Conservation (phyloP, 768 basidiomycete species). For the Suillus americanus region DNA sequence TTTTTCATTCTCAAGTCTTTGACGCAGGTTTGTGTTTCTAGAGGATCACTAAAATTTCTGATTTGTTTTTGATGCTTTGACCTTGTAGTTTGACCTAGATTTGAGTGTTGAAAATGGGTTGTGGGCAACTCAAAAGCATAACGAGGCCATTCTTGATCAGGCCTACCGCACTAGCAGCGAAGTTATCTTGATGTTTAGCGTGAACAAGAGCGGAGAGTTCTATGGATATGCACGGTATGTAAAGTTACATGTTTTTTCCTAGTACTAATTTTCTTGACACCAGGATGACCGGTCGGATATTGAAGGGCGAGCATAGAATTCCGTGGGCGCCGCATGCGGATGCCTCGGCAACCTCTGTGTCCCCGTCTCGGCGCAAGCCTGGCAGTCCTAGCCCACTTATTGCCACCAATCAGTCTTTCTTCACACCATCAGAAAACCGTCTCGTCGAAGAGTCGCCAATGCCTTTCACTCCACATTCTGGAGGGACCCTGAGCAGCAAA, state of each 20-base stretch:
- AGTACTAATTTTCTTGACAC: slow-evolving; percentile 5
- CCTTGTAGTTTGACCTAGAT: slow-evolving; percentile 70
- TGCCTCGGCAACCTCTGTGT: slow-evolving; percentile 32
- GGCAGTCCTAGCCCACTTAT: slow-evolving; percentile 11
- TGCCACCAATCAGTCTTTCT: slow-evolving; percentile 16
- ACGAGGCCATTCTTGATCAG: slow-evolving; percentile 87
- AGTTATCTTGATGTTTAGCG: slow-evolving; percentile 88
- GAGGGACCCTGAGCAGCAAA: background rate
- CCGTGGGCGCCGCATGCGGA: slow-evolving; percentile 55
- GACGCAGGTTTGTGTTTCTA: slow-evolving; percentile 55
- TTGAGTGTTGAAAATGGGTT: slow-evolving; percentile 73
- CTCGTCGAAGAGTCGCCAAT: slow-evolving; percentile 46
- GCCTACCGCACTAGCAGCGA: slow-evolving; percentile 90
- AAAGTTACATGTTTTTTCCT: background rate
- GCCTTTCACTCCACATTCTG: slow-evolving; percentile 20
- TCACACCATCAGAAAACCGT: slow-evolving; percentile 38
- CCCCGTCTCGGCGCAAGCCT: slow-evolving; percentile 21
- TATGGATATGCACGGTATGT: slow-evolving; percentile 85
- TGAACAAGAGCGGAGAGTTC: slow-evolving; percentile 93
- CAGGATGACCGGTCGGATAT: slow-evolving; percentile 74
- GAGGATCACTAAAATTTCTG: background rate
- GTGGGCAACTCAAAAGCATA: slow-evolving; percentile 94
- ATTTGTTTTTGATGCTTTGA: background rate
- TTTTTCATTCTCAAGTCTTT: slow-evolving; percentile 92
- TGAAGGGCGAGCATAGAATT: slow-evolving; percentile 47